phyloP scores from a whole-genome alignment of 2,329 filamentous ascomycete genomes.

The Ophiocordyceps polyrhachis-furcata region DNA sequence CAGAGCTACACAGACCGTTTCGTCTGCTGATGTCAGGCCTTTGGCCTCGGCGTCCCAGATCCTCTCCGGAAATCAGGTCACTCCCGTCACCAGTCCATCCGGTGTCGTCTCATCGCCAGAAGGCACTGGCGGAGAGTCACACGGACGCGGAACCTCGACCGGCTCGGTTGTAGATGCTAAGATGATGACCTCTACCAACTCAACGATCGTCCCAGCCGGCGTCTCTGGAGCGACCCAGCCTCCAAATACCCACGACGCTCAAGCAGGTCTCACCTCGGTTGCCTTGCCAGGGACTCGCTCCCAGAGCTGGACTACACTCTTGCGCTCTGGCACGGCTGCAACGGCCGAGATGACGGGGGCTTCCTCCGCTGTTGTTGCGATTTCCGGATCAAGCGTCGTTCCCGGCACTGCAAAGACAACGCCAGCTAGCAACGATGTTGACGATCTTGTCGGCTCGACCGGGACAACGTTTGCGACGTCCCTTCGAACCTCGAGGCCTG shows the following conservation, averaged over 20 bases:
- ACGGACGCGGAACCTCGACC: background rate
- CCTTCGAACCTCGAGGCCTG: background rate
- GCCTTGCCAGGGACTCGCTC: background rate
- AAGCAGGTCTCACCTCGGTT: background rate
- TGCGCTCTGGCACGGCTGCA: background rate
- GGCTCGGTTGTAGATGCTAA: background rate
- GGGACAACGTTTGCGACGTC: background rate
- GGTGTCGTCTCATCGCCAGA: background rate
- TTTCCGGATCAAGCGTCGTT: background rate
- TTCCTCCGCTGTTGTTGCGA: background rate
- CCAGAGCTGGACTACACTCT: background rate
- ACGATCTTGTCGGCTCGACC: background rate
- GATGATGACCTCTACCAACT: background rate
- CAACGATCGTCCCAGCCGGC: background rate
- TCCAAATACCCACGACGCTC: background rate
- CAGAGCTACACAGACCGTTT: background rate
- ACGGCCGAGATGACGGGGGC: background rate
- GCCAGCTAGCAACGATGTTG: background rate
- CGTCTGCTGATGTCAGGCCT: background rate
- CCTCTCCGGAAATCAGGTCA: background rate
- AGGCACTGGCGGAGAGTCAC: background rate
- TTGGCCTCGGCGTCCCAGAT: background rate
- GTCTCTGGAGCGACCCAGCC: background rate
- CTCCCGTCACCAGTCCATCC: background rate
- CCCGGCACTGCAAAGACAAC: background rate